phyloP scores from a whole-genome alignment of 208 protist genomes.

The Acanthamoeba healyi region DNA sequence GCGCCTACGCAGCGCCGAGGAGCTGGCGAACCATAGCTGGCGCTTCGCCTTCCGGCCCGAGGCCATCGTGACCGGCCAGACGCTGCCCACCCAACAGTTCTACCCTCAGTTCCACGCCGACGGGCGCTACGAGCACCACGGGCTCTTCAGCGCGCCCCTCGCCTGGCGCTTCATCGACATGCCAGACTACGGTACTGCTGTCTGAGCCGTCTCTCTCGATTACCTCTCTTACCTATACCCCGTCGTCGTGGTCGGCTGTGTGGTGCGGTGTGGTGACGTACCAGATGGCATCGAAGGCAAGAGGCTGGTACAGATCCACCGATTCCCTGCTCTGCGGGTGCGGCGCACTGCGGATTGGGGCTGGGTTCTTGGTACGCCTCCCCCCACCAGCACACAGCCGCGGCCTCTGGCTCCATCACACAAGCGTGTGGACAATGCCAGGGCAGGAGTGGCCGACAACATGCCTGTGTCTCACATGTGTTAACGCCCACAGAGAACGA shows the following conservation, averaged over 20 bases:
- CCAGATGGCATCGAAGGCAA: neutral
- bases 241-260: too few species aligned
- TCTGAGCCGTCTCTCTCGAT: too few species aligned
- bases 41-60: neutral
- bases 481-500: conserved; percentile 44
- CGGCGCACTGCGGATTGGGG: neutral
- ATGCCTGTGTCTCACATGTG: too few species aligned
- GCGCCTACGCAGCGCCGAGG: neutral
- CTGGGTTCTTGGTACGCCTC: conserved; percentile 25
- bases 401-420: too few species aligned
- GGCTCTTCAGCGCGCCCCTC: neutral
- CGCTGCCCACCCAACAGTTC: neutral
- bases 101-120: neutral
- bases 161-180: conserved; percentile 1
- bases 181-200: neutral
- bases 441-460: too few species aligned
- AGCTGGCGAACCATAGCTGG: neutral
- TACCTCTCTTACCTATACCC: too few species aligned
- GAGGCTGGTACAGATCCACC: neutral
- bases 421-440: too few species aligned
- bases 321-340: neutral
- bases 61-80: neutral
- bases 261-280: neutral
- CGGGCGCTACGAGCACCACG: neutral
- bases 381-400: too few species aligned